Evolutionary conservation across 495 filamentous ascomycete species (phyloP), one percentile per base, ranked within the genome.

Genomic region (Penicillium cataractarum): DNA sequence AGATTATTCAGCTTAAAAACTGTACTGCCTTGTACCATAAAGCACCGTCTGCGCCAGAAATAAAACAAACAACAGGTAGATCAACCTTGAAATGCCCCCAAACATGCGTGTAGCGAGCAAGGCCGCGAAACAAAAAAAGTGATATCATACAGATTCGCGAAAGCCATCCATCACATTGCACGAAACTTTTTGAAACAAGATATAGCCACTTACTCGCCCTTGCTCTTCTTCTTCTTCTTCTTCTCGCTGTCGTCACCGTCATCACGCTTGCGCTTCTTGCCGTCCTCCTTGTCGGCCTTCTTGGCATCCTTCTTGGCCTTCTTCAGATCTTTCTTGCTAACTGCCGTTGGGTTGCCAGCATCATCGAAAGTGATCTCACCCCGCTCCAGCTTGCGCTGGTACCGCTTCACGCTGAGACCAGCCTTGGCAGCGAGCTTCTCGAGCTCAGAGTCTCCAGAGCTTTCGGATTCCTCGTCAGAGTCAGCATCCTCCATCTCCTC

Each of bases 291-390:
- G 62, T 69, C 58, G 6, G 75, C 75, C 73, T 89, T 87, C 71
- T 84, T 83, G 65, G 81, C 81, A 22, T 81, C 81, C 77, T 89
- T 89, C 83, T 86, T 87, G 62, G 84, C 80, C 79, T 89, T 90
- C 83, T 92, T 92, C 61, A 89, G 72, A 57, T 89, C 88, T 78
- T 92, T 92, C 81, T 91, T 90, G 75, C 84, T 88, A 61, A 87
- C 60, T n/a, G 87, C 72, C 56, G 82, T 75, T 9, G 87, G 86
- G 57, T 78, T 86, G 37, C 87, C 87, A 48, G 84, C 81, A 8
- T 74, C 71, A 58, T 79, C 78, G 61, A 90, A 82, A 64, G 79
- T 76, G 60, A 91, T 87, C 70, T 90, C 84, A 17, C 89, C 89
- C 21, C 86, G 83, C 68, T 88, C 86, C 24, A 87, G 81, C 82